Base-by-base conservation (phyloP, 2,329 filamentous ascomycete species). In the Aplosporella prunicola region DNA sequence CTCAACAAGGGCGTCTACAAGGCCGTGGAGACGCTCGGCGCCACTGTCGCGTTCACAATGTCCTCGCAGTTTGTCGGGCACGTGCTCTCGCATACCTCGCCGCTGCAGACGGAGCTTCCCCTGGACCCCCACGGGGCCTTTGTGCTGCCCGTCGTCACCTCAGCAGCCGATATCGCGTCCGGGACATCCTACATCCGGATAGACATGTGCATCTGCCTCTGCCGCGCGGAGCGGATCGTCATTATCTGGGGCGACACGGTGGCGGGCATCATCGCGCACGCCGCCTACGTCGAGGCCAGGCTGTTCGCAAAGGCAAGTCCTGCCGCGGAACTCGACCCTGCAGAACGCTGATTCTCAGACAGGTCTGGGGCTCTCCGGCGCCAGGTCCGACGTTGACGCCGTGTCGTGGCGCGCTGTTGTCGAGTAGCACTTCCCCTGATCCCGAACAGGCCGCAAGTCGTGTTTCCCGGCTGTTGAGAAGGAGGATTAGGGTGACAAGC, bases 231-330 rank as follows among this genome's bases (percentile, higher is more conserved):
- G 42, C 50, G 56, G 3, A 43, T 66, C 14, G 45, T 68, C 6
- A 49, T 68, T 5, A 55, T 67, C 13, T 68, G 65, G 64, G 58
- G 63, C 35, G 60, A 66, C 38, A 57, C 63, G 22, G 44, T 63
- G 10, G 56, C 57, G 27, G 52, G 60, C 39, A 62, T 67, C 34
- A 43, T 68, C 23, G 50, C 55, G 13, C 58, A 63, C 32, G 63
- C 57, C 3, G 54, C 55, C 5, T 41, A 44, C 18, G 42, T 52
- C 7, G 50, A 52, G 35, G 29, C 15, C 10, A 31, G 15, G n/a
- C 20, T 44, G 27, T 32, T 42, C 11, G 20, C 25, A 17, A 24
- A 20, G 9, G 42, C 43, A 24, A 32, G n/a, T 28, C 2, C 1
- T 13, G 4, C 15, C 28, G 7, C 9, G 17, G 14, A 29, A 13